Conservation (phyloP, 345 rosid species). For the Schrenkiella parvula region DNA sequence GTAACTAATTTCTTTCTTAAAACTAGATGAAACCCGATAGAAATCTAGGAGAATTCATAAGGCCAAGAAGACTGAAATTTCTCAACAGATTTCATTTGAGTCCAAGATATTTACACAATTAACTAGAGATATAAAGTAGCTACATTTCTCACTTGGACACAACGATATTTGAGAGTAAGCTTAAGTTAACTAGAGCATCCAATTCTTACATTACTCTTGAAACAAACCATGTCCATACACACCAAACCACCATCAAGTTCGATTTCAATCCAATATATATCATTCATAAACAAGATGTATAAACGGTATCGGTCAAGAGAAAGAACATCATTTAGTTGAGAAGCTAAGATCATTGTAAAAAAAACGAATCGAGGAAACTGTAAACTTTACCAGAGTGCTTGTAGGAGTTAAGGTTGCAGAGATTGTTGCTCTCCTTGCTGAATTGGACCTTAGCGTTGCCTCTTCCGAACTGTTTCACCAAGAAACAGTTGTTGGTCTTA, state of each 20-base stretch:
- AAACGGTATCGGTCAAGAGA: neutral
- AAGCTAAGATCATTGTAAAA: neutral
- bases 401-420: conserved; percentile 72
- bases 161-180: neutral
- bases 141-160: neutral
- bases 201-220: too few species aligned
- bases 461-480: conserved; percentile 71
- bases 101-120: neutral
- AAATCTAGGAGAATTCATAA: neutral
- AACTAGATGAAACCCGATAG: neutral
- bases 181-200: neutral
- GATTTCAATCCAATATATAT: neutral
- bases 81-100: neutral
- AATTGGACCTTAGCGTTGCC: conserved; percentile 57
- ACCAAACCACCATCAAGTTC: neutral
- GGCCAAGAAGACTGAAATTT: neutral
- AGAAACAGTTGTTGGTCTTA: conserved; percentile 66
- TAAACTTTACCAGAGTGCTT: conserved; percentile 57
- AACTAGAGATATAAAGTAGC: neutral
- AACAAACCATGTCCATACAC: neutral
- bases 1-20: neutral
- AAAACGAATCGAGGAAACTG: neutral
- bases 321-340: neutral
- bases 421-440: conserved; percentile 76
- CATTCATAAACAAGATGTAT: neutral